A percentile compares a stretch with the other conserved stretches of the same genome.
Evolutionary conservation across 2,329 filamentous ascomycete species (phyloP).

Genomic region (Botrytis medusae): DNA sequence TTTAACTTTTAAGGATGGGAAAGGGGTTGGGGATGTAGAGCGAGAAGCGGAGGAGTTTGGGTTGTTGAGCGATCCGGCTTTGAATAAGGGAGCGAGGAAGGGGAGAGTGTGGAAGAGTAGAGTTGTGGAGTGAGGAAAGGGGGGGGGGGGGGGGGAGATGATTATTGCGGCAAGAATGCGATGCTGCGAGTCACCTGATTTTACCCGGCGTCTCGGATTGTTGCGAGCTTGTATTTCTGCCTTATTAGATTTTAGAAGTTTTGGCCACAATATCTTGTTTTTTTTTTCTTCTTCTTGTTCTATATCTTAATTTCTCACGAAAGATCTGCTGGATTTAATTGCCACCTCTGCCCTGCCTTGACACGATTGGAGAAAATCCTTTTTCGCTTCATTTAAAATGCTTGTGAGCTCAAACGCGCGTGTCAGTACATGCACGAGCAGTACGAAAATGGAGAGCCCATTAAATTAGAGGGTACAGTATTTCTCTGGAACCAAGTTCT

Average conservation of each 20-base stretch:
- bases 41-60: neutral
- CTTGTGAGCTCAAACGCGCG: neutral
- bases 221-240: too few species aligned
- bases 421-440: neutral
- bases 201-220: too few species aligned
- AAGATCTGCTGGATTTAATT: neutral
- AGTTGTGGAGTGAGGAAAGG: neutral
- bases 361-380: neutral
- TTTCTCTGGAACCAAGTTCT: neutral
- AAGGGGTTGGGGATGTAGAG: neutral
- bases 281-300: neutral
- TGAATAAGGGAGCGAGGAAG: neutral
- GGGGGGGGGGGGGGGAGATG: too few species aligned
- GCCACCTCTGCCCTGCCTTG: neutral
- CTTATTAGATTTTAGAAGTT: fast-evolving
- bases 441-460: neutral
- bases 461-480: neutral
- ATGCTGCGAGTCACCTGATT: too few species aligned
- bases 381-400: neutral
- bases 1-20: neutral
- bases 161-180: too few species aligned
- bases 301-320: neutral
- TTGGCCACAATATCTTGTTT: neutral
- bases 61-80: neutral
- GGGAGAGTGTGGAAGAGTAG: slow-evolving; percentile 12